Evolutionary conservation across 23 red algal species (phyloP).

Genomic region (Gracilaria gracilis): DNA sequence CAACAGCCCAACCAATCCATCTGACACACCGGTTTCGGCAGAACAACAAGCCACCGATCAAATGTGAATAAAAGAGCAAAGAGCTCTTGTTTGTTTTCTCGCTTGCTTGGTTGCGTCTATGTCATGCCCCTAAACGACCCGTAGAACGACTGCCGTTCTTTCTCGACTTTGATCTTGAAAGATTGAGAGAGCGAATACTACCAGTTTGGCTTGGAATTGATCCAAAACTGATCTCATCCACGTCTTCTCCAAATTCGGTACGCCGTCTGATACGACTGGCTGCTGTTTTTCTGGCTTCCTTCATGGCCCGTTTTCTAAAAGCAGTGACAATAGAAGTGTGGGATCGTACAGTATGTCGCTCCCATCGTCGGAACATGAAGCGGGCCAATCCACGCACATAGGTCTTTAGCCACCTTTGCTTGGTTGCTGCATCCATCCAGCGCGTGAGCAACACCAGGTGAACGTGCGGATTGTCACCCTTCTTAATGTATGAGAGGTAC

Average conservation of each 20-base stretch:
- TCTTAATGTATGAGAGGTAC: slow-evolving; percentile 40
- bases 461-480: slow-evolving; percentile 28
- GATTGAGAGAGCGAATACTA: slow-evolving; percentile 32
- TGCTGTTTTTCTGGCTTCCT: slow-evolving; percentile 5
- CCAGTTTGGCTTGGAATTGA: neutral
- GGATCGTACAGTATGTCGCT: neutral
- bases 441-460: slow-evolving; percentile 33
- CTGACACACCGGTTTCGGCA: neutral
- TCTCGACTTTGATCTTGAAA: neutral
- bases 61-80: slow-evolving; percentile 7
- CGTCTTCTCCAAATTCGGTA: slow-evolving; percentile 46
- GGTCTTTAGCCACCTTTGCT: neutral
- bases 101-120: neutral
- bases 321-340: slow-evolving; percentile 15
- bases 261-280: slow-evolving; percentile 31
- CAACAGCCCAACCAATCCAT: neutral
- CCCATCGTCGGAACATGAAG: slow-evolving; percentile 23
- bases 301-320: slow-evolving; percentile 22
- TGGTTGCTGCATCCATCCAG: slow-evolving; percentile 28
- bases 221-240: slow-evolving; percentile 36
- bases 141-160: neutral
- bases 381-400: slow-evolving; percentile 31
- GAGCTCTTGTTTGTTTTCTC: neutral
- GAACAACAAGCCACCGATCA: neutral
- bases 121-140: neutral